Percentiles rank a stretch among this genome's conserved stretches.
phyloP scores from a whole-genome alignment of 306 rosid genomes.

The Cicer judaicum region DNA sequence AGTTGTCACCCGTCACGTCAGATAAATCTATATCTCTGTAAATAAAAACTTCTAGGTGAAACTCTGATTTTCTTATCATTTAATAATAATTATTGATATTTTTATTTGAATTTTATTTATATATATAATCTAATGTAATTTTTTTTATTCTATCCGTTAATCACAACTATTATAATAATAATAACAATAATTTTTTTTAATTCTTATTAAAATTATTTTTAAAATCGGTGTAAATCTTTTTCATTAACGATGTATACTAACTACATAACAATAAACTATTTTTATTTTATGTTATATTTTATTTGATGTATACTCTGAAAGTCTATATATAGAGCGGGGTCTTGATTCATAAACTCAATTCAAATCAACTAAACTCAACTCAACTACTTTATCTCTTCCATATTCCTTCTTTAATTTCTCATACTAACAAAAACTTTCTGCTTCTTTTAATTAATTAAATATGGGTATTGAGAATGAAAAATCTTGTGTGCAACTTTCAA shows the following conservation, averaged over 20 bases:
- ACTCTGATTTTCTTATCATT: slow-evolving; percentile 37
- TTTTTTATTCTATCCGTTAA: too few species aligned
- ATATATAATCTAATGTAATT: too few species aligned
- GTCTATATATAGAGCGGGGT: slow-evolving; percentile 47
- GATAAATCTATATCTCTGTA: slow-evolving; percentile 41
- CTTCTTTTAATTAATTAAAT: background rate
- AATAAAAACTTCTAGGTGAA: slow-evolving; percentile 15
- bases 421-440: background rate
- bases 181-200: too few species aligned
- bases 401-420: background rate
- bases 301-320: background rate
- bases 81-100: slow-evolving; percentile 47
- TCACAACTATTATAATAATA: too few species aligned
- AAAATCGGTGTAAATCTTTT: too few species aligned
- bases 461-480: slow-evolving; percentile 65
- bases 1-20: slow-evolving; percentile 57
- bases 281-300: background rate
- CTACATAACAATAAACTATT: too few species aligned
- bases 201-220: too few species aligned
- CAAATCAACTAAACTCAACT: background rate
- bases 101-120: background rate
- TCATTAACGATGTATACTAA: too few species aligned
- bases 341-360: slow-evolving; percentile 44
- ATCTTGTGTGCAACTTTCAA: slow-evolving; percentile 58
- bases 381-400: slow-evolving; percentile 1